Percentiles rank a stretch among this genome's conserved stretches.
These are phyloP conservation scores for Nevesoporus exiguus DNA, from an alignment of 768 basidiomycete species.

Conservation along the genomic window DNA sequence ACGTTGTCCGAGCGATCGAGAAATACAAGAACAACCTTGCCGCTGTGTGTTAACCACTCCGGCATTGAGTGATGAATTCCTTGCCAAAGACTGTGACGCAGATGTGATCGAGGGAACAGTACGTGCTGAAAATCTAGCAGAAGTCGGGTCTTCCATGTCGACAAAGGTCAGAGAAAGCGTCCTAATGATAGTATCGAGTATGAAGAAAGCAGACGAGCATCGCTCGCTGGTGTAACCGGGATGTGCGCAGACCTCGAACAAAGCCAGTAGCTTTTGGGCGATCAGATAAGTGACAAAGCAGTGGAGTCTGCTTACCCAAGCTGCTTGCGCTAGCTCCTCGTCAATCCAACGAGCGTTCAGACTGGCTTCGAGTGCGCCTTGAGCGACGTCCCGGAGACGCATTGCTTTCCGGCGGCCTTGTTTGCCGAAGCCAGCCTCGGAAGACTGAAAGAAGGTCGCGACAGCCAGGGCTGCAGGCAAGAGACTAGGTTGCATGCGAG, in stretches of 20 bases:
- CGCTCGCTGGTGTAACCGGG: slow-evolving; percentile 55
- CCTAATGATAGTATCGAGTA: slow-evolving; percentile 68
- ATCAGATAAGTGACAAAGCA: slow-evolving; percentile 8
- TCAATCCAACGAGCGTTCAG: slow-evolving; percentile 70
- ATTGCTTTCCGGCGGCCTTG: slow-evolving; percentile 55
- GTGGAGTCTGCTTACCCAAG: slow-evolving; percentile 53
- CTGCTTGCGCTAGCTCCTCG: slow-evolving; percentile 68
- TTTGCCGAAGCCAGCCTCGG: slow-evolving; percentile 51
- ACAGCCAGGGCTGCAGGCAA: slow-evolving; percentile 60
- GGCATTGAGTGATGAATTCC: not conserved
- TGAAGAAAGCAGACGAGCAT: slow-evolving; percentile 51
- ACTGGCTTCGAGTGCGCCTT: slow-evolving; percentile 67
- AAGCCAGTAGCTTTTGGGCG: slow-evolving; percentile 51
- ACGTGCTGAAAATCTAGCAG: slow-evolving; percentile 46
- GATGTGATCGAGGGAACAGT: slow-evolving; percentile 45
- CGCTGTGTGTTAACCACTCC: not conserved
- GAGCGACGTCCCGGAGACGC: slow-evolving; percentile 62
- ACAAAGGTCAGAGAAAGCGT: slow-evolving; percentile 55
- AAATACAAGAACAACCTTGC: slow-evolving; percentile 44
- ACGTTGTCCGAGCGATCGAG: slow-evolving; percentile 47
- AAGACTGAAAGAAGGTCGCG: slow-evolving; percentile 68
- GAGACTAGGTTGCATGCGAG: slow-evolving; percentile 63
- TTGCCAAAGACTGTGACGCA: slow-evolving; percentile 11
- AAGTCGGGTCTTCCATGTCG: slow-evolving; percentile 53
- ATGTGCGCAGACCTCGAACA: slow-evolving; percentile 72